These are phyloP conservation scores for Sicyos edulis DNA, from an alignment of 306 rosid species.

Conservation along the genomic window DNA sequence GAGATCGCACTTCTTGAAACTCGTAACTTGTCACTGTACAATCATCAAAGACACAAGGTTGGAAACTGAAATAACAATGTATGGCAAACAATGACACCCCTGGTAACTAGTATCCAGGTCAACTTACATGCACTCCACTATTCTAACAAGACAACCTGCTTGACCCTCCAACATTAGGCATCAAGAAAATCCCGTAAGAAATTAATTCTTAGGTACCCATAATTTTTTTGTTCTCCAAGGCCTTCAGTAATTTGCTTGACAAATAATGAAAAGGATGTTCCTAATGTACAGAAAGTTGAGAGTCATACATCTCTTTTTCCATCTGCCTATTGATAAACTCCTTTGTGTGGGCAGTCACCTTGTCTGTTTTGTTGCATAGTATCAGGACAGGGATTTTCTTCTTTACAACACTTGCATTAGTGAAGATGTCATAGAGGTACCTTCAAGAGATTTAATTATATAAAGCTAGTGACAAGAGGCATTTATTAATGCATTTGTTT, in stretches of 20 bases:
- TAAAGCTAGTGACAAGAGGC: neutral
- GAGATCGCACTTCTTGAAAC: slow-evolving; percentile 79
- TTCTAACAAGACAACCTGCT: too few relatives aligned
- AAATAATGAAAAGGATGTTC: neutral
- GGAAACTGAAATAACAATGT: neutral
- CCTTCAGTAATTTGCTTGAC: neutral
- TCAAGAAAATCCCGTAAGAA: too few relatives aligned
- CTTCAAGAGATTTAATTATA: slow-evolving; percentile 25
- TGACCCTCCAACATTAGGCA: too few relatives aligned
- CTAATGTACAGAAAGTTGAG: neutral
- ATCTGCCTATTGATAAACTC: slow-evolving; percentile 79
- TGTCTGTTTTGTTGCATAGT: slow-evolving; percentile 91
- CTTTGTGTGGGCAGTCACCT: slow-evolving; percentile 91
- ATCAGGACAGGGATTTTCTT: slow-evolving; percentile 80
- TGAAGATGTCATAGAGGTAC: slow-evolving; percentile 84
- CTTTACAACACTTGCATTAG: slow-evolving; percentile 79
- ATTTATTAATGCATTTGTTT: neutral
- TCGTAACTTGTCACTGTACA: slow-evolving; percentile 68
- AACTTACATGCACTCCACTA: neutral
- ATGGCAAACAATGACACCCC: neutral
- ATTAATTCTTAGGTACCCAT: too few relatives aligned
- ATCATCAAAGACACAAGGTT: slow-evolving; percentile 5
- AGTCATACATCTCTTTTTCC: slow-evolving; percentile 88
- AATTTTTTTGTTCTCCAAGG: too few relatives aligned
- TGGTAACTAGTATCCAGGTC: too few relatives aligned